Percentiles rank a stretch among this genome's conserved stretches.
These are phyloP conservation scores for Apophysomyces sp. DNA, from an alignment of 371 early-diverging fungal genomes.

Conservation along the genomic window DNA sequence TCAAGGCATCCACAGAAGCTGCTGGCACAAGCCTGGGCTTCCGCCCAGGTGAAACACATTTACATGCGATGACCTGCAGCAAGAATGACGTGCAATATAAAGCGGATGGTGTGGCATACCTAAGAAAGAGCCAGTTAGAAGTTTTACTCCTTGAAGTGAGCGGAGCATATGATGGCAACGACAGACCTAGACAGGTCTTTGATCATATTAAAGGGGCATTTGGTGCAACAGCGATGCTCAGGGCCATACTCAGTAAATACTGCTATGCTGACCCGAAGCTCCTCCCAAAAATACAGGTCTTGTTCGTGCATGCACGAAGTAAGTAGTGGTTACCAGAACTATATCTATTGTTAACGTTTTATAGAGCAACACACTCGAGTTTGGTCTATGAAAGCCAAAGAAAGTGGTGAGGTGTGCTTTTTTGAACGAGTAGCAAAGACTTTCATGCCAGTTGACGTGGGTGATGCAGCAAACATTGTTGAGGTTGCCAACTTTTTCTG, in stretches of 20 bases:
- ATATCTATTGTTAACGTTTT: no score
- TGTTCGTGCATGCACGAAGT: no score
- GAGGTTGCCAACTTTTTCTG: no score
- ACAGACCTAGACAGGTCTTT: background rate
- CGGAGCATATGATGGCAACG: background rate
- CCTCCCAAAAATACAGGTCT: no score
- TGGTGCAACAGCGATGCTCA: conserved; percentile 6
- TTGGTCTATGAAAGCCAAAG: no score
- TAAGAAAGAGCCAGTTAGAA: background rate
- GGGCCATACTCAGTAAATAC: conserved; percentile 1
- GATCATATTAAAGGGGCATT: conserved; percentile 13
- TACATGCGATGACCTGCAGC: background rate
- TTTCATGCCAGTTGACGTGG: no score
- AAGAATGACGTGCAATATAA: background rate
- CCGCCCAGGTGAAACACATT: conserved; percentile 3
- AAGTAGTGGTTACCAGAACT: no score
- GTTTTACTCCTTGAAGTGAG: conserved; percentile 6
- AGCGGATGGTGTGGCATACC: conserved; percentile 7
- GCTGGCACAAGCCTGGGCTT: conserved; percentile 1
- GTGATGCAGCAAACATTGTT: no score
- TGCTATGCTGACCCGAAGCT: background rate
- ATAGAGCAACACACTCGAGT: no score
- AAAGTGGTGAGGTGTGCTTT: no score
- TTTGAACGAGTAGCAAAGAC: no score
- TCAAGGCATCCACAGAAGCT: background rate